Base-by-base conservation (phyloP, 163 green algal genomes). In the Scenedesmus sp. region DNA sequence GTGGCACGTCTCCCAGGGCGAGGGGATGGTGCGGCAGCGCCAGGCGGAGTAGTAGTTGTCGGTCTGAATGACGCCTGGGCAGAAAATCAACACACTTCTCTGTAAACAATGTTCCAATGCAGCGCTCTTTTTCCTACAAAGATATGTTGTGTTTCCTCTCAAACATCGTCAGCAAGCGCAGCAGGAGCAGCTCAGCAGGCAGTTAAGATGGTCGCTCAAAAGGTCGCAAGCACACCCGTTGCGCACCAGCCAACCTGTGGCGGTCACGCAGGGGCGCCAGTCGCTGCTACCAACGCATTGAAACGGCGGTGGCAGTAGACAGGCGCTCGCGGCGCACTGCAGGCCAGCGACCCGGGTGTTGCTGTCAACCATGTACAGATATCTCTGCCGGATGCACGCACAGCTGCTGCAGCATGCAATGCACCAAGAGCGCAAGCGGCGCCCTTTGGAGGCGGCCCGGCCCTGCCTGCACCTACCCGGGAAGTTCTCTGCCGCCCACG, bases 31-130 rank as follows among this genome's bases (percentile, higher is more conserved):
- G 44, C 78, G 76, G 46, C 87, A 91, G 37, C 79, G 56, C 87
- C 87, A 91, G 10, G 79, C 79, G 15, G 37, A 73, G 59, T 59
- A 87, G 87, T 87, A 91, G 10, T 91, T 59, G 51, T 91, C 86
- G 12, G 61, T 91, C 73, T 61, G 73, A 20, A 68, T 91, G 20
- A 91, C 86, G 42, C 86, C 86, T 91, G 86, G 5, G 2, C 18
- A 10, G 9, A 81, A 10, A 56, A n/a, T n/a, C n/a, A n/a, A n/a
- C n/a, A n/a, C n/a, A n/a, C n/a, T n/a, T n/a, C n/a, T n/a, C n/a
- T n/a, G n/a, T n/a, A n/a, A n/a, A n/a, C n/a, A n/a, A n/a, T n/a
- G n/a, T n/a, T n/a, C n/a, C n/a, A n/a, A n/a, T n/a, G n/a, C n/a
- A n/a, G n/a, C n/a, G n/a, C n/a, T n/a, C n/a, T n/a, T n/a, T n/a